Conservation (phyloP, 768 basidiomycete genomes). For the Russula compacta region DNA sequence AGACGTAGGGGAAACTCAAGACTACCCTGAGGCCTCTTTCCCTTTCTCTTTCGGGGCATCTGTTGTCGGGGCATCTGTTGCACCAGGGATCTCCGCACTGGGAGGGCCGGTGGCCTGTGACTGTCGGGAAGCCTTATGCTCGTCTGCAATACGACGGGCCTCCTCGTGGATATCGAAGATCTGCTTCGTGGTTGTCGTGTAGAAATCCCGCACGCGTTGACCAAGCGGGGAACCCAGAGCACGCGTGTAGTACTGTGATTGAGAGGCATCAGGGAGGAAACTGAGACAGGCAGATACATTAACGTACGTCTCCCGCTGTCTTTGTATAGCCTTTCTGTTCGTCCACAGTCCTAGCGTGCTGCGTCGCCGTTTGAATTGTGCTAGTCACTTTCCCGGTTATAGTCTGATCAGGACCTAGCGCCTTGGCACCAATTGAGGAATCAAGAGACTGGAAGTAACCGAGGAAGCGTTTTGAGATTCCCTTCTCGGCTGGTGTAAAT, state of each 20-base stretch:
- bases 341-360: slow-evolving; percentile 67
- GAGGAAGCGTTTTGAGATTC: slow-evolving; percentile 83
- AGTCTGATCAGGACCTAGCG: slow-evolving; percentile 76
- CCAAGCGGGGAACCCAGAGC: slow-evolving; percentile 72
- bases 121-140: slow-evolving; percentile 35
- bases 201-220: slow-evolving; percentile 69
- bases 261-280: background rate
- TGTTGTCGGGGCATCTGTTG: background rate
- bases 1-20: background rate
- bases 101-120: background rate
- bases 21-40: background rate
- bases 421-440: slow-evolving; percentile 52
- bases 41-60: background rate
- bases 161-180: slow-evolving; percentile 90
- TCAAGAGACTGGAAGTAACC: slow-evolving; percentile 70
- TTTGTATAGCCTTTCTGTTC: slow-evolving; percentile 72
- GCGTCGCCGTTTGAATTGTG: slow-evolving; percentile 51
- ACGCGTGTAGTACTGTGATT: slow-evolving; percentile 60
- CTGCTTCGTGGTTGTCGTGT: slow-evolving; percentile 84
- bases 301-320: slow-evolving; percentile 53
- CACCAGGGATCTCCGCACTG: background rate
- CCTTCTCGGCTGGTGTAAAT: slow-evolving; percentile 50
- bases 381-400: slow-evolving; percentile 64
- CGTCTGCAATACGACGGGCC: slow-evolving; percentile 67
- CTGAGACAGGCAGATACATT: background rate